Base-by-base conservation (phyloP, 169 alveolate species). In the Plasmodium coatneyi region DNA sequence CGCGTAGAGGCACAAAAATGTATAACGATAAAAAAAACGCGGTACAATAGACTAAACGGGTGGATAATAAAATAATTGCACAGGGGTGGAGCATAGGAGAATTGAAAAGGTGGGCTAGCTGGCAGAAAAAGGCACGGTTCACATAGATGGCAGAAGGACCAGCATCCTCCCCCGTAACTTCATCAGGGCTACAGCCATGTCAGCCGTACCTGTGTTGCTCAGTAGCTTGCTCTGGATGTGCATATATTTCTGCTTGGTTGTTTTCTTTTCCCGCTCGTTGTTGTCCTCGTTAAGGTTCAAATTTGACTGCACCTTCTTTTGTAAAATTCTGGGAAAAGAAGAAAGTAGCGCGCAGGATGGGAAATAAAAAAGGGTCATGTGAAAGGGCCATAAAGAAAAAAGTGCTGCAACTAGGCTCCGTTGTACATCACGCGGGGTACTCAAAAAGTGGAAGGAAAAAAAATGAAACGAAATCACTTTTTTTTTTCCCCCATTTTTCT, bases 141-240 rank as follows among this genome's bases (percentile, higher is more conserved):
- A 66, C 39, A 4, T 25, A 66, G n/a, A 0, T 22, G 34, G 30
- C 76, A 66, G 19, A 22, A 66, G 76, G 41, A 22, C n/a, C 14
- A 60, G 74, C 36, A 14, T 6, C 76, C 76, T 0, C 76, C 1
- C 74, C 32, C 14, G 36, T 66, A 66, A 25, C 30, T 28, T 5
- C 5, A 66, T 66, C 36, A 25, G 76, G 76, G 30, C 12, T 25
- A 28, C 14, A 41, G 36, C 30, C 76, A 4, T 3, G 34, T 28
- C 9, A 83, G 28, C 19, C 28, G 12, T 86, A 86, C 93, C 93
- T 74, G 93, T 86, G 66, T 86, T 86, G 66, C 93, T 86, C 43
- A 86, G 81, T 39, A 86, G 43, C 80, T 86, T 86, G 66, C 93
- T 86, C 70, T 86, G 93, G 36, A 86, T 78, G 71, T 86, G 93